A percentile compares a stretch with the other conserved stretches of the same genome.
These are phyloP conservation scores for Arctium lappa DNA, from an alignment of 129 eudicot genomes.

Conservation along the genomic window DNA sequence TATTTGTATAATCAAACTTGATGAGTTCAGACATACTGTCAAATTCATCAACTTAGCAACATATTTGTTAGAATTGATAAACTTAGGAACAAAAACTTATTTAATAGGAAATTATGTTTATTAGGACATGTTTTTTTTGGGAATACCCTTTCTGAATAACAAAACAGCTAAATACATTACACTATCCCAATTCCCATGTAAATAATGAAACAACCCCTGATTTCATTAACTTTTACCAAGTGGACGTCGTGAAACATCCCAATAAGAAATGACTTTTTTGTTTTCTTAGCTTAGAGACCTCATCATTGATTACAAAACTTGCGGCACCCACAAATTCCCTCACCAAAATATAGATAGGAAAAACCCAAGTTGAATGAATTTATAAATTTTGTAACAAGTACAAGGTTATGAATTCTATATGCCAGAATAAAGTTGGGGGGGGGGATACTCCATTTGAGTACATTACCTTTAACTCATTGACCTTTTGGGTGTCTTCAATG, in stretches of 20 bases:
- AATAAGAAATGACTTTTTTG: background rate
- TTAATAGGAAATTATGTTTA: background rate
- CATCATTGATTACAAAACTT: background rate
- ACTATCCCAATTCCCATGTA: background rate
- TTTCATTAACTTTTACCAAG: background rate
- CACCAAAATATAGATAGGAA: background rate
- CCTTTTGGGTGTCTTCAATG: slow-evolving; percentile 72
- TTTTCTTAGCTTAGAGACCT: background rate
- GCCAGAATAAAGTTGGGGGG: background rate
- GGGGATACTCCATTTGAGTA: background rate
- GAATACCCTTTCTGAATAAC: background rate
- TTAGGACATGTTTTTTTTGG: background rate
- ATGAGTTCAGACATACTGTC: background rate
- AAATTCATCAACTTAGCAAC: background rate
- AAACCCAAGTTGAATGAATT: background rate
- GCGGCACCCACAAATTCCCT: background rate
- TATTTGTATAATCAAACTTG: background rate
- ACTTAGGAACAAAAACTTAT: background rate
- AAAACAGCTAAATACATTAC: no score
- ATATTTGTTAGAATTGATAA: background rate
- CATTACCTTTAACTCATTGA: slow-evolving; percentile 67
- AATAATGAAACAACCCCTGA: background rate
- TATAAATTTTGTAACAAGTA: background rate
- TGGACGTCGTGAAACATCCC: background rate
- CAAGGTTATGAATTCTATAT: background rate